Base-by-base conservation (phyloP, 106 monocot species). In the Dendrobium chrysotoxum region DNA sequence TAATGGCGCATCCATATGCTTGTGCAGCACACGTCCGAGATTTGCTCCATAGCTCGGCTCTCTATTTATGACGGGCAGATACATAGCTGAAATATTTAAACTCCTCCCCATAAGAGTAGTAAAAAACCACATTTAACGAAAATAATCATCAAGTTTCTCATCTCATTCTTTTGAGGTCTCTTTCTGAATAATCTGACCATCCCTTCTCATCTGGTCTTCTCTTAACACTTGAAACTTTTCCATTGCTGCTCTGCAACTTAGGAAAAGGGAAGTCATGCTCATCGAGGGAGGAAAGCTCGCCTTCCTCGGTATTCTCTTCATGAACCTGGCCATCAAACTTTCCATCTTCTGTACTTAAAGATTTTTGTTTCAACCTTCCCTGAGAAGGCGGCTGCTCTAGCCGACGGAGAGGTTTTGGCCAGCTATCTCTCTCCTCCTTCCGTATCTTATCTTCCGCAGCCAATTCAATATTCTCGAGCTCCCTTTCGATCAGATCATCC, bases 401-500 rank as follows among this genome's bases (percentile, higher is more conserved):
- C 47, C 76, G 45, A 47, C 45, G 55, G 12, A 31, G 72, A 53
- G 83, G 26, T 23, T 77, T 85, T 15, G 83, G 76, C 86, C 79
- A 80, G 78, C 58, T 68, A 5, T 68, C 80, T 72, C 81, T 77
- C 68, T 44, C 81, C 55, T 88, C 89, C 58, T 82, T 64, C 35
- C 35, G 70, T 15, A 35, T 70, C 70, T 35, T 70, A 70, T 44
- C 79, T 42, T 86, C 89, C 47, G 82, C 65, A 73, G 75, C 71
- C 47, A 88, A 54, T 40, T 92, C 89, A 11, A 89, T 83, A 79
- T 77, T 88, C 54, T 92, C 92, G 20, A 92, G 82, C 87, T 89
- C 89, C 72, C 86, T 83, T 78, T 89, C 92, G 66, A 92, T 92
- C 70, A 89, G 79, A 75, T 92, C 89, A 74, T 92, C 92, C 4